Base-by-base conservation (phyloP, 306 rosid species). In the Boehmeria nivea region DNA sequence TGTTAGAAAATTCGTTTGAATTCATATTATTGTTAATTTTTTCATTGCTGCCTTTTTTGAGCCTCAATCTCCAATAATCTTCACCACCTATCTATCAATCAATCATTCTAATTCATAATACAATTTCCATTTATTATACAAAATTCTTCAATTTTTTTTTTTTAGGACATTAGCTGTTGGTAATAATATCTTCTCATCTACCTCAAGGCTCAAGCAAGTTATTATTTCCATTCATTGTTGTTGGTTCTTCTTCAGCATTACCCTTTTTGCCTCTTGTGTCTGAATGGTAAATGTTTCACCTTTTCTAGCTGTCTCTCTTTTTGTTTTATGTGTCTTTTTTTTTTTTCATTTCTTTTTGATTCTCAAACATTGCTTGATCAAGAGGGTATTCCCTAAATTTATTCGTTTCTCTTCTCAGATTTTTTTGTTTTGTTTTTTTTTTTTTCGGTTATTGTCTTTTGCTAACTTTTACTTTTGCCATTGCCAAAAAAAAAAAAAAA, bases 31-130 rank as follows among this genome's bases (percentile, higher is more conserved):
- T n/a, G n/a, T n/a, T 37, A 18, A 60, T 37, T 56, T 57, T 77
- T 84, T 71, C 71, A 53, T 82, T 87, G 91, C 94, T 84, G 91
- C 91, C 87, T 91, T 78, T 75, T 77, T 91, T 75, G 74, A 60
- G 77, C 75, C 78, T 79, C 83, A 60, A 82, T 65, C 73, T 60
- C 60, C 74, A 57, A 60, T 60, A 43, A 9, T 44, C 70, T 31
- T n/a, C n/a, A n/a, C n/a, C n/a, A n/a, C n/a, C n/a, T n/a, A n/a
- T n/a, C n/a, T n/a, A n/a, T n/a, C n/a, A n/a, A n/a, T n/a, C n/a
- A n/a, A 49, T 45, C 71, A 46, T 51, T 67, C 44, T 59, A 39
- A 6, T 56, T 36, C 70, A 60, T 56, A 56, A 52, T 65, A 9
- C 49, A 67, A 4, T 61, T 47, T 66, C 10, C 0, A 47, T 57